Base-by-base conservation (phyloP, 768 basidiomycete species). In the Hygrophorus pudorinus region DNA sequence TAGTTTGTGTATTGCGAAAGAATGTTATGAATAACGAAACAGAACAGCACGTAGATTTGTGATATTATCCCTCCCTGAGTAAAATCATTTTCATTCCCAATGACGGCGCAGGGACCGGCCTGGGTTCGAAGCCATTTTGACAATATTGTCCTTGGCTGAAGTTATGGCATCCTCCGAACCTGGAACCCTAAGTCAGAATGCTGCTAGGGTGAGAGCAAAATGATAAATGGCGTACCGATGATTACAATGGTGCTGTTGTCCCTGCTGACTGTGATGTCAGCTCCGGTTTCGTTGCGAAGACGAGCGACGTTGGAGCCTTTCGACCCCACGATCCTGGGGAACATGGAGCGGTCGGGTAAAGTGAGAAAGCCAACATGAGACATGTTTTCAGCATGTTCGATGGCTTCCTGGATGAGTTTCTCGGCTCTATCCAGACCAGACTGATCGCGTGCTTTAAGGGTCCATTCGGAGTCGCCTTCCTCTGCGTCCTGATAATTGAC, bases 251-350 rank as follows among this genome's bases (percentile, higher is more conserved):
- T 81, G 61, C 72, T 87, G 57, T 85, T 85, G 50, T 92, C 91
- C 51, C 87, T 79, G 60, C 88, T 79, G 44, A 97, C 88, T 34
- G 78, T 87, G 54, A 97, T 91, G 57, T 94, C 90, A 44, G 92
- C 85, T 33, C 89, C 87, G 42, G 86, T 94, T 64, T 91, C 90
- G 41, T 75, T 75, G 44, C 92, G 79, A 42, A 97, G 73, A 39
- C 92, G 84, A 42, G 84, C 73, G 41, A 97, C 86, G 53, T 90
- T 97, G 20, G 89, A 69, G 42, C 92, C 92, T 65, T 93, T 94
- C 9, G 83, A 66, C 31, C 93, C 93, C 49, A 97, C 90, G 53
- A 97, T 93, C 52, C 89, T 74, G 11, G 93, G 92, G 78, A 97
- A 97, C 28, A 75, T 74, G 29, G 82, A 76, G 50, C 90, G 80